Evolutionary conservation across 2,329 filamentous ascomycete genomes (phyloP).

Genomic region (Pezicula carpinea): DNA sequence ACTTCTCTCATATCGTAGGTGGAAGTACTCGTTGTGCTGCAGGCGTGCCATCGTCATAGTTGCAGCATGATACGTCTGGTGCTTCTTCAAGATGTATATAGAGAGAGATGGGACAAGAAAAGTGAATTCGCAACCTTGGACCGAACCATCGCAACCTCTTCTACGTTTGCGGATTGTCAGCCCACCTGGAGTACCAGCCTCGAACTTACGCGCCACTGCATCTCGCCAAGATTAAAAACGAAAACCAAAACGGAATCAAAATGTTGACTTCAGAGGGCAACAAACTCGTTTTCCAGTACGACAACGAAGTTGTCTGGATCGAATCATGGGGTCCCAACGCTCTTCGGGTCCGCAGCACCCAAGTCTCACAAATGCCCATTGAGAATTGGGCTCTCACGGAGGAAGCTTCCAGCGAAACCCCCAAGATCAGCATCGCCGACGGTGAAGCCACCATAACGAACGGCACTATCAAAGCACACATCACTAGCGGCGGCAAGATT

Average conservation of each 20-base stretch:
- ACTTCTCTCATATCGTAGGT: no score
- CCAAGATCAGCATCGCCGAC: constrained; percentile 1
- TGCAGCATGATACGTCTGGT: no score
- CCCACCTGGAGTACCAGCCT: no score
- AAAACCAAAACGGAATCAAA: neutral
- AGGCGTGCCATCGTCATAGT: no score
- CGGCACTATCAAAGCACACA: constrained; percentile 41
- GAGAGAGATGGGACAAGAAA: no score
- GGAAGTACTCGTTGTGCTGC: no score
- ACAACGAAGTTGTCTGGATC: constrained; percentile 43
- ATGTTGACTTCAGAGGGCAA: constrained; percentile 23
- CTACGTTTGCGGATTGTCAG: no score
- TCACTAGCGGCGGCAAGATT: constrained; percentile 43
- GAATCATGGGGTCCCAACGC: constrained; percentile 45
- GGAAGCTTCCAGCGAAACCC: neutral
- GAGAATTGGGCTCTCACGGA: constrained; percentile 37
- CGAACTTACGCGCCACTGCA: neutral
- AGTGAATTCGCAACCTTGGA: no score
- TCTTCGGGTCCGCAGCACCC: constrained; percentile 42
- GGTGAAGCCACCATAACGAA: constrained; percentile 35
- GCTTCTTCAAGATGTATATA: no score
- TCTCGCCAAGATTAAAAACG: neutral
- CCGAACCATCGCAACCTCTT: no score
- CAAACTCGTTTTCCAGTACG: constrained; percentile 28
- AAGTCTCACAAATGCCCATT: constrained; percentile 25